Base-by-base conservation (phyloP, 441 rosid genomes). In the Sinapis alba region DNA sequence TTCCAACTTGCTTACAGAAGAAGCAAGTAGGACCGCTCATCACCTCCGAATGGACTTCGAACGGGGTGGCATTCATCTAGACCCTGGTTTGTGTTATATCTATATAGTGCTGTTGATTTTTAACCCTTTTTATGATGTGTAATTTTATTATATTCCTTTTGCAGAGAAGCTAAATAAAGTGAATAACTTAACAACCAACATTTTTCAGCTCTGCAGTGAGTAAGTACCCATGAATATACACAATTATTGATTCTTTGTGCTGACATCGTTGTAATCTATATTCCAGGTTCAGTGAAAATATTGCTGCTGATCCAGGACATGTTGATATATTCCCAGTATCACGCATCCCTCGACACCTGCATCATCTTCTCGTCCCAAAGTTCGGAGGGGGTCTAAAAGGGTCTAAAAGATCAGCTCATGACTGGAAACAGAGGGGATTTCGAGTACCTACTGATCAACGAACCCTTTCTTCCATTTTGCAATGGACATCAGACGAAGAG, bases 41-140 rank as follows among this genome's bases (percentile, higher is more conserved):
- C 80, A 88, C 75, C 85, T 96, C 53, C 85, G 89, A 10, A 65
- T 84, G 73, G 99, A 96, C 83, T 86, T 93, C 86, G 97, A 96
- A 81, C 88, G 85, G 81, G 98, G 98, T 65, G 98, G 99, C 88
- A 93, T 96, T 68, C 98, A 96, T 89, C 92, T 96, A 19, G 74
- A 83, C 73, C 65, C 82, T 62, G 96, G 98, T 91, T 80, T 59
- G 73, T 80, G 20, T 47, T 50, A 24, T 21, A 71, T 65, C 26
- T 76, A 43, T 72, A 43, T 64, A n/a, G n/a, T 59, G 16, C 5
- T 26, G 23, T 72, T 65, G n/a, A 11, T 68, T 71, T 24, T 23
- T 63, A 2, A 50, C 56, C 77, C 7, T 82, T 32, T 64, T 13
- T 21, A 62, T 19, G 59, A 72, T 50, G 16, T 38, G 20, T 38